These are phyloP conservation scores for Aspergillus chevalieri DNA, from an alignment of 2,329 filamentous ascomycete genomes.

Conservation along the genomic window DNA sequence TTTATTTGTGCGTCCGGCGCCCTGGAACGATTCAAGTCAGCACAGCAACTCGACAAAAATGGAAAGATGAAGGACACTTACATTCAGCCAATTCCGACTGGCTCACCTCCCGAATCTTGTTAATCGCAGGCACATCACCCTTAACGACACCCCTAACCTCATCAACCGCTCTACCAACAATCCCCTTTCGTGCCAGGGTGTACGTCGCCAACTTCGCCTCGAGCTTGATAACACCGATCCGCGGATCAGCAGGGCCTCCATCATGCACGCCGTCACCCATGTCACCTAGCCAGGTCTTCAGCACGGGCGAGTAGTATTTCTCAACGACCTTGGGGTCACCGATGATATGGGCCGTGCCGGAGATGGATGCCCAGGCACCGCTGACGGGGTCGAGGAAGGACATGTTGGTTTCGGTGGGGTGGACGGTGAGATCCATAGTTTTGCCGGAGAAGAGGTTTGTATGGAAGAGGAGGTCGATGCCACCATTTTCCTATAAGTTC, in stretches of 20 bases:
- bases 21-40: constrained; percentile 15
- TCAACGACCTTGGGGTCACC: constrained; percentile 63
- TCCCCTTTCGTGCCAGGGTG: constrained; percentile 56
- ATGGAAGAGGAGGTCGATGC: constrained; percentile 80
- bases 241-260: constrained; percentile 71
- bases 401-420: constrained; percentile 69
- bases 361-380: constrained; percentile 81
- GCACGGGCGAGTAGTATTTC: constrained; percentile 65
- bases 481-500: constrained; percentile 59
- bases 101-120: constrained; percentile 68
- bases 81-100: constrained; percentile 61
- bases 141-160: constrained; percentile 69
- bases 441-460: constrained; percentile 88
- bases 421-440: constrained; percentile 68
- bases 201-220: constrained; percentile 68
- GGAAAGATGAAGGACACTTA: constrained; percentile 14
- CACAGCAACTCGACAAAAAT: background rate
- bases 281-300: constrained; percentile 85
- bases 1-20: constrained; percentile 25
- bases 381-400: constrained; percentile 65
- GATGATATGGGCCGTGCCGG: constrained; percentile 64
- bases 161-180: constrained; percentile 61
- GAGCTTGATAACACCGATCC: constrained; percentile 75
- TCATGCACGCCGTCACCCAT: constrained; percentile 78
- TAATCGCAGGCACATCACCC: constrained; percentile 65